Evolutionary conservation across 73 alveolate genomes (phyloP), one percentile per base, ranked within the genome.

Genomic region (Effrenium voratum): DNA sequence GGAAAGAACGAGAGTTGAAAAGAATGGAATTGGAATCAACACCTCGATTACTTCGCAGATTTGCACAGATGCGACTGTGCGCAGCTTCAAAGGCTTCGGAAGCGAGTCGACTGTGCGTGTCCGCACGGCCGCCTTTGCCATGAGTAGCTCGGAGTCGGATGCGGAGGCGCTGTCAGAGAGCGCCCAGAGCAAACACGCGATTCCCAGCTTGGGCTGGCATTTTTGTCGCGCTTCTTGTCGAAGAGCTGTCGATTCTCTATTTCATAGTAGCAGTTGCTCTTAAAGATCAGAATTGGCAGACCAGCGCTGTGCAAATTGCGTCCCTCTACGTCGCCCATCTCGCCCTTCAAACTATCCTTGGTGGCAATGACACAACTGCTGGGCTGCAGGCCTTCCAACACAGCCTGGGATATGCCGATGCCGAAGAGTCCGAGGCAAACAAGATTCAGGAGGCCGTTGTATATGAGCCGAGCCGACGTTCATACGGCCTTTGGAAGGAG

Each of bases 81-180:
- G n/a, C n/a, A n/a, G n/a, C n/a, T n/a, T n/a, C n/a, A n/a, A n/a
- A n/a, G n/a, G n/a, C n/a, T n/a, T n/a, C n/a, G n/a, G n/a, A n/a
- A n/a, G n/a, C n/a, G n/a, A n/a, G n/a, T n/a, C n/a, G n/a, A n/a
- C n/a, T n/a, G n/a, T n/a, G n/a, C 66, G 66, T 52, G 19, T 10
- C 10, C 66, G 72, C 2, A 57, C 72, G 28, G 72, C 34, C 13
- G 10, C 82, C 47, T 32, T 30, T n/a, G 82, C 82, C 50, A 70
- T 70, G 82, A 70, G 82, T n/a, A 70, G 82, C 82, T 70, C 82
- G 82, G 82, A 70, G 82, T 70, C 82, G 38, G 81, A 70, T 70
- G 76, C 76, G 32, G 82, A 70, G 82, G 82, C 82, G 38, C 50
- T n/a, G 4, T 70, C 82, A 34, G 47, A 70, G 82, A 70, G 82